Base-by-base conservation (phyloP, 202 grass and related monocot species). In the Carex arenaria region DNA sequence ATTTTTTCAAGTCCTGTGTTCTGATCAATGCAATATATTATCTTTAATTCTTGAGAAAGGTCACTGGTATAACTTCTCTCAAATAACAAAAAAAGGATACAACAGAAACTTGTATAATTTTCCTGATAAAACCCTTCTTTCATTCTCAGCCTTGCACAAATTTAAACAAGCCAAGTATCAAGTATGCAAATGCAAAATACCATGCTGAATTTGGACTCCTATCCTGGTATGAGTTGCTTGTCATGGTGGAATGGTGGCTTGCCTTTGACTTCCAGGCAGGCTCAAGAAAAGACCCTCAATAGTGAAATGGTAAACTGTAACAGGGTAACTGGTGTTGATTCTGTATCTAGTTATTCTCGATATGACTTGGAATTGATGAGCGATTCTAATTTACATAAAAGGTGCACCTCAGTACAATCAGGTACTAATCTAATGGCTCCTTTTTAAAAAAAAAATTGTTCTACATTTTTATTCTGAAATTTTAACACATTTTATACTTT, bases 211-310 rank as follows among this genome's bases (percentile, higher is more conserved):
- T 19, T 78, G 15, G 31, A 56, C 53, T 19, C 15, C 30, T 38
- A 57, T 78, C 51, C 51, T 78, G 73, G 73, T 36, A 57, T 15
- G 32, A 78, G 53, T 36, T 59, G 73, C 53, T 59, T 53, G 28
- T 36, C 73, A 59, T 36, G 73, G 73, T 38, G 73, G 73, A 78
- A 78, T 59, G 73, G 52, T n/a, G 26, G 52, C 14, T 59, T 78
- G 7, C 31, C 73, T 78, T 15, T 78, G 52, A 34, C n/a, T 59
- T 78, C 52, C 59, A 53, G 28, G 6, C 51, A 4, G 53, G 30
- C 28, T 78, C 51, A 57, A 78, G 73, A 57, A 55, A 78, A 78
- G 17, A 36, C 15, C 45, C 15, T 34, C 22, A 78, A 78, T 19
- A 59, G 28, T 38, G 73, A 19, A 38, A 78, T 59, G 28, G 52